Conservation (phyloP, 805 yeast species). For the Ogataea nakhonphanomensis region DNA sequence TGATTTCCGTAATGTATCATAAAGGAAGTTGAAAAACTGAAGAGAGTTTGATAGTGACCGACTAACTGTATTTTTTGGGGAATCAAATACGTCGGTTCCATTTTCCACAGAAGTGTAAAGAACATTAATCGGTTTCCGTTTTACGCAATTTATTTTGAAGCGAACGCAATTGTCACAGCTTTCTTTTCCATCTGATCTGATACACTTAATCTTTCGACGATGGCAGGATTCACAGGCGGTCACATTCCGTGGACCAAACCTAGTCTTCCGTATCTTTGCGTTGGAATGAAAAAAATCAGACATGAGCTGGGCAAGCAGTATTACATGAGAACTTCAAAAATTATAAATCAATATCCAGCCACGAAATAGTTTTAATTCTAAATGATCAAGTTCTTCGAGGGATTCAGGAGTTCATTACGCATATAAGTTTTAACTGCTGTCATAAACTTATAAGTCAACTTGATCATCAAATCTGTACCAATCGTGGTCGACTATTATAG, state of each 20-base stretch:
- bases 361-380: no score
- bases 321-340: no score
- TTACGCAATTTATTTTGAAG: neutral
- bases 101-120: slow-evolving; percentile 1
- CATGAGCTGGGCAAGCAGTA: neutral
- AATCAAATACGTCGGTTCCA: neutral
- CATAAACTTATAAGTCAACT: no score
- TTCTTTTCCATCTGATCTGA: neutral
- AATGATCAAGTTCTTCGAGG: no score
- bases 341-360: no score
- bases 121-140: slow-evolving; percentile 1
- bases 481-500: no score
- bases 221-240: slow-evolving; percentile 9
- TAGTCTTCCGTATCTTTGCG: neutral
- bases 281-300: neutral
- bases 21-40: slow-evolving; percentile 4
- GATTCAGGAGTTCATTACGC: no score
- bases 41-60: slow-evolving; percentile 6
- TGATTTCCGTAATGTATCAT: neutral
- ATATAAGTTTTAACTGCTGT: no score
- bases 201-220: slow-evolving; percentile 4
- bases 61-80: neutral
- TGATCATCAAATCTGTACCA: no score
- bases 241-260: slow-evolving; percentile 9
- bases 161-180: slow-evolving; percentile 1